phyloP scores from a whole-genome alignment of 306 rosid genomes.

The Mimosa pudica region DNA sequence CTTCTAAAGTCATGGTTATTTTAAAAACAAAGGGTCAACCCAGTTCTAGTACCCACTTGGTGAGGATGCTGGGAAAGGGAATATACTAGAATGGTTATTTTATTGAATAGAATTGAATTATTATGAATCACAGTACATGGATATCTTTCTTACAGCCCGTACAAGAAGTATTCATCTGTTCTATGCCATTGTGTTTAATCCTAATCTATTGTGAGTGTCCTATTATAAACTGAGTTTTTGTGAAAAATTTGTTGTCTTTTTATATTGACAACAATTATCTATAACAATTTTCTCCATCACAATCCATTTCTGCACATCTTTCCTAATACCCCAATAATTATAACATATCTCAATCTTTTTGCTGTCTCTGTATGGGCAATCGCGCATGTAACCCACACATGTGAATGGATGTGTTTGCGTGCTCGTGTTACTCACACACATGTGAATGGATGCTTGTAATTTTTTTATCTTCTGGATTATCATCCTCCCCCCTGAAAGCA shows the following conservation, averaged over 20 bases:
- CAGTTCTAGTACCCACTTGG: no score
- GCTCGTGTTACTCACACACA: background rate
- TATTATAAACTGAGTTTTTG: background rate
- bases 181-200: conserved; percentile 20
- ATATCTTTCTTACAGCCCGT: conserved; percentile 5
- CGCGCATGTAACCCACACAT: background rate
- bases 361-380: background rate
- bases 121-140: background rate
- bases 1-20: background rate
- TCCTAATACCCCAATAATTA: background rate
- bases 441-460: background rate
- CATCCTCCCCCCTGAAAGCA: conserved; percentile 12
- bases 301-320: background rate
- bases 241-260: background rate
- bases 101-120: background rate
- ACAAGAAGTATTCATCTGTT: background rate
- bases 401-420: background rate
- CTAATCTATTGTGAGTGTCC: background rate
- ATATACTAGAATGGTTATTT: background rate
- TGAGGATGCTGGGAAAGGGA: no score
- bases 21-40: no score
- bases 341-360: background rate
- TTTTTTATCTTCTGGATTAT: conserved; percentile 6
- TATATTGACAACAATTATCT: background rate
- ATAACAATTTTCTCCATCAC: background rate